A percentile compares a stretch with the other conserved stretches of the same genome.
Conservation (phyloP, 169 alveolate genomes). For the Plasmodium inui region DNA sequence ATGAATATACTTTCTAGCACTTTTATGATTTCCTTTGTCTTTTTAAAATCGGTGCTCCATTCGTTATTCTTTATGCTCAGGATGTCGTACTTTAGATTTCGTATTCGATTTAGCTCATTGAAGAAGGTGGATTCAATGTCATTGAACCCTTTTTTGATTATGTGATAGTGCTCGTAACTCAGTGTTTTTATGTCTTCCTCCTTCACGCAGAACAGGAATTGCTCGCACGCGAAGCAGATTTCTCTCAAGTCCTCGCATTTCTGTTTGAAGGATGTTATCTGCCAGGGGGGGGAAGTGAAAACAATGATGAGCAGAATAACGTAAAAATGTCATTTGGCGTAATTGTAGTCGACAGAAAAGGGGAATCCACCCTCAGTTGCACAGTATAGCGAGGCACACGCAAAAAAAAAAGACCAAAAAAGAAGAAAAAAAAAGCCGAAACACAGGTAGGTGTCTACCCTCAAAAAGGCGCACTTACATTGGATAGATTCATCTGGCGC, state of each 20-base stretch:
- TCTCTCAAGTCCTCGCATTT: slow-evolving; percentile 65
- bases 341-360: background rate
- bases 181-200: slow-evolving; percentile 59
- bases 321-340: background rate
- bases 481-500: slow-evolving; percentile 23
- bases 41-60: slow-evolving; percentile 62
- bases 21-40: slow-evolving; percentile 68
- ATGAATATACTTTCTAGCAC: slow-evolving; percentile 63
- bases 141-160: slow-evolving; percentile 72
- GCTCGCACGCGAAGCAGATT: slow-evolving; percentile 71
- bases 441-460: background rate
- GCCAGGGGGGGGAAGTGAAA: background rate
- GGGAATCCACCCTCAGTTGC: background rate
- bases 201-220: slow-evolving; percentile 46
- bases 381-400: background rate
- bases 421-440: background rate
- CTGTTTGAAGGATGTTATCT: slow-evolving; percentile 33
- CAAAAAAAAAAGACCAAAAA: background rate
- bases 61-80: slow-evolving; percentile 57
- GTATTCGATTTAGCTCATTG: slow-evolving; percentile 53
- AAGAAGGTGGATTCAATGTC: slow-evolving; percentile 64
- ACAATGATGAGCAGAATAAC: background rate
- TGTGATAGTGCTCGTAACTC: slow-evolving; percentile 52
- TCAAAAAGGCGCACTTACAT: slow-evolving; percentile 10
- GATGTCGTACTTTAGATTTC: slow-evolving; percentile 47